These are phyloP conservation scores for Houttuynia cordata DNA, from an alignment of 164 flowering plant genomes.

Conservation along the genomic window DNA sequence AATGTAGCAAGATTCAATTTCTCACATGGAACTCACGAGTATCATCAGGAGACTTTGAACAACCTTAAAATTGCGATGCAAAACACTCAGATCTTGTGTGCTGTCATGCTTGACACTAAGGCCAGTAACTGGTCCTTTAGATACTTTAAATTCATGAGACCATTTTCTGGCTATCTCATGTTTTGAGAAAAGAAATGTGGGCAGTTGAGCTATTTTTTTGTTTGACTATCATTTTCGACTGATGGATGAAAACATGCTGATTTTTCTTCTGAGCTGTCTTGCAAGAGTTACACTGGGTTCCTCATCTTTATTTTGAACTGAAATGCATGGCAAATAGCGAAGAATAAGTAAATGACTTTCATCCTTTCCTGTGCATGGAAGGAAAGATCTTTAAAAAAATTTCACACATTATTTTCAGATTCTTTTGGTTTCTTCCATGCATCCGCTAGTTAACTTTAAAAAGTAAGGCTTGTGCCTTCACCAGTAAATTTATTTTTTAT, in stretches of 20 bases:
- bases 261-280: no score
- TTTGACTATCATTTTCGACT: no score
- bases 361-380: not conserved
- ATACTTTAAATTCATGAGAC: not conserved
- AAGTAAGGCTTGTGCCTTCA: not conserved
- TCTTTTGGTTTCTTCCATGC: not conserved
- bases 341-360: not conserved
- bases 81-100: constrained; percentile 55
- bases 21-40: constrained; percentile 68
- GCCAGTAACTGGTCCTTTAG: not conserved
- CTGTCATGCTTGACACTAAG: constrained; percentile 56
- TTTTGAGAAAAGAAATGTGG: not conserved
- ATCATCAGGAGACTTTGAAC: constrained; percentile 66
- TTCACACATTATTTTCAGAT: not conserved
- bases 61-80: constrained; percentile 57
- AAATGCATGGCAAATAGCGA: not conserved
- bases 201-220: not conserved
- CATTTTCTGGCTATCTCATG: not conserved
- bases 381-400: no score
- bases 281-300: no score
- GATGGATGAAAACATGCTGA: no score
- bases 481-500: no score
- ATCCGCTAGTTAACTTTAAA: no score
- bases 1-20: constrained; percentile 76
- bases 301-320: no score